Base-by-base conservation (phyloP, 306 rosid genomes). In the Phaseolus lunatus region DNA sequence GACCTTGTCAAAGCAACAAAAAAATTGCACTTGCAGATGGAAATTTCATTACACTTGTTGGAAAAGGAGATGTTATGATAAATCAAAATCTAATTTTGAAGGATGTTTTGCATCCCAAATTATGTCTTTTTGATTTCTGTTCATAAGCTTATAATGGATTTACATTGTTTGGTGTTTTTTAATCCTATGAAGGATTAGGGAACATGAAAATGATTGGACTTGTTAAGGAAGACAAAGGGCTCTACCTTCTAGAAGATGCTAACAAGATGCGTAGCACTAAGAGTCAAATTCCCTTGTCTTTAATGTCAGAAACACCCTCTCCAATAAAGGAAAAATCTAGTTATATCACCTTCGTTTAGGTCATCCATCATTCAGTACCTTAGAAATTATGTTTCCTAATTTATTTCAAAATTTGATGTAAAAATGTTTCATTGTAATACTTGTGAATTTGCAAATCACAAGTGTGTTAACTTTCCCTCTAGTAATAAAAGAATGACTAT, bases 141-240 rank as follows among this genome's bases (percentile, higher is more conserved):
- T 29, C 33, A 29, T 6, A 29, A 29, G 33, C 33, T 29, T 29
- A 29, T 6, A 29, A 29, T 29, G 6, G 7, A 29, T 29, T 29
- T 29, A 29, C 7, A 29, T 5, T 62, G 23, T 12, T 39, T 19
- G 3, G 15, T n/a, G 6, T 15, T 3, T 1, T 33, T 15, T 3
- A 11, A 9, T 11, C 50, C 29, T 5, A 64, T 18, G 16, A 35
- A 3, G n/a, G 70, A 37, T 18, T 9, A 0, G 16, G 70, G 70
- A 64, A 64, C n/a, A 64, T 64, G 27, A 35, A 64, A n/a, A 64
- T 64, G 27, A 35, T 64, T n/a, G n/a, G 49, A 64, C 47, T 37
- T 35, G 49, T 49, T 37, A 64, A n/a, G 49, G 27, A 35, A 16
- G n/a, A 64, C 1, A 35, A 61, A 15, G 23, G 67, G 0, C 22